Percentiles rank a stretch among this genome's conserved stretches.
Conservation (phyloP, 1,139 yeast genomes). For the Meyerozyma guilliermondii region DNA sequence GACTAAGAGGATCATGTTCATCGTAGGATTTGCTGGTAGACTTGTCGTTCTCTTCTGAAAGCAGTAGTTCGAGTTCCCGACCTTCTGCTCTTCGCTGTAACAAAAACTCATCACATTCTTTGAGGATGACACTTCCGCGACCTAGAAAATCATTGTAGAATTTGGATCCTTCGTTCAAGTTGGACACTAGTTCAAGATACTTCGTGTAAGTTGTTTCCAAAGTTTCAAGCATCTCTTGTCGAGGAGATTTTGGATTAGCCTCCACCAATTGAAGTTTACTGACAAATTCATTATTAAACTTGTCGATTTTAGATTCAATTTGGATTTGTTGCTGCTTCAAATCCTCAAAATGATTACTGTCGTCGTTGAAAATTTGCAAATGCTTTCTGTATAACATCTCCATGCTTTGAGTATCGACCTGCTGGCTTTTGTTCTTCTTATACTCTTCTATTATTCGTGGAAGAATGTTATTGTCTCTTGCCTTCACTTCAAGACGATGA, state of each 20-base stretch:
- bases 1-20: constrained; percentile 5
- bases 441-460: constrained; percentile 41
- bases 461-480: constrained; percentile 44
- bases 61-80: constrained; percentile 35
- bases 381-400: constrained; percentile 34
- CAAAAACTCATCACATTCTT: constrained; percentile 53
- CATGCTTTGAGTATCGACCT: constrained; percentile 22
- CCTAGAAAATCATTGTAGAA: constrained; percentile 63
- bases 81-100: constrained; percentile 51
- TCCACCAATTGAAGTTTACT: constrained; percentile 12
- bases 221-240: constrained; percentile 49
- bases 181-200: constrained; percentile 52
- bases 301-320: constrained; percentile 40
- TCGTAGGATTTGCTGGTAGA: background rate
- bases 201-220: constrained; percentile 51
- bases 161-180: constrained; percentile 62
- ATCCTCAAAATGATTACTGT: constrained; percentile 30
- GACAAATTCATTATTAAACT: constrained; percentile 33
- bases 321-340: constrained; percentile 38
- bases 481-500: constrained; percentile 38
- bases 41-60: constrained; percentile 1
- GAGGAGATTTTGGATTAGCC: constrained; percentile 23
- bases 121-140: constrained; percentile 43
- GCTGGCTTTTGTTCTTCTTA: constrained; percentile 17
- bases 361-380: constrained; percentile 35